phyloP scores from a whole-genome alignment of 1,284 basidiomycete genomes.

The Golubevia pallescens region DNA sequence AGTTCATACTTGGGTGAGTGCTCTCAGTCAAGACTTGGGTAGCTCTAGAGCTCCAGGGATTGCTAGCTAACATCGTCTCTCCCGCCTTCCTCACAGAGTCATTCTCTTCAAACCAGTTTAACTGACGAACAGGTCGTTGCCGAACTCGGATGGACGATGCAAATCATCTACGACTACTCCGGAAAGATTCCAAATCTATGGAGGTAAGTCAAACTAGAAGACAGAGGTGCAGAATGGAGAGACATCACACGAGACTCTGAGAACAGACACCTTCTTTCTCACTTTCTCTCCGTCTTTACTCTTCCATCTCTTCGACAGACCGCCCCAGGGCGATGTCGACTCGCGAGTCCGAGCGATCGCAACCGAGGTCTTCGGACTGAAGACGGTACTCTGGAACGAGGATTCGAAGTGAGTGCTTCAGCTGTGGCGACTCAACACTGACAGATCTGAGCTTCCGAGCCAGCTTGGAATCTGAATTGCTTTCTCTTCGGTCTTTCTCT shows the following conservation, averaged over 20 bases:
- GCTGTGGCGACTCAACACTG: too few species aligned
- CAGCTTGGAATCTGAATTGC: too few species aligned
- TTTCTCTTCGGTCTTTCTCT: constrained; percentile 2
- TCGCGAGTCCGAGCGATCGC: constrained; percentile 19
- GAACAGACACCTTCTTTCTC: too few species aligned
- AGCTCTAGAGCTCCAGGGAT: neutral
- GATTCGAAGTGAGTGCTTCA: constrained; percentile 4
- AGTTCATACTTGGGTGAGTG: constrained; percentile 16
- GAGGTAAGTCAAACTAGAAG: neutral
- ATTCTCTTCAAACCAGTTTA: neutral
- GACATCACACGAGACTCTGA: too few species aligned
- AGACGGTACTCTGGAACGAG: constrained; percentile 17
- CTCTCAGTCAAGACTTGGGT: neutral
- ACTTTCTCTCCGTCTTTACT: too few species aligned
- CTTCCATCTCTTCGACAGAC: too few species aligned
- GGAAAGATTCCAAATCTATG: constrained; percentile 13
- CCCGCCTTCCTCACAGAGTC: neutral
- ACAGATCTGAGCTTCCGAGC: too few species aligned
- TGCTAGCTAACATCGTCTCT: neutral
- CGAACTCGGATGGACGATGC: constrained; percentile 25
- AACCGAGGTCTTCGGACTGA: constrained; percentile 16
- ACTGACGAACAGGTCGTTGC: constrained; percentile 6
- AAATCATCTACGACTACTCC: constrained; percentile 22
- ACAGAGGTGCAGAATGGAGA: too few species aligned
- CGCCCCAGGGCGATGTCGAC: constrained; percentile 26